Evolutionary conservation across 768 basidiomycete genomes (phyloP).

Genomic region (Daedalea quercina): DNA sequence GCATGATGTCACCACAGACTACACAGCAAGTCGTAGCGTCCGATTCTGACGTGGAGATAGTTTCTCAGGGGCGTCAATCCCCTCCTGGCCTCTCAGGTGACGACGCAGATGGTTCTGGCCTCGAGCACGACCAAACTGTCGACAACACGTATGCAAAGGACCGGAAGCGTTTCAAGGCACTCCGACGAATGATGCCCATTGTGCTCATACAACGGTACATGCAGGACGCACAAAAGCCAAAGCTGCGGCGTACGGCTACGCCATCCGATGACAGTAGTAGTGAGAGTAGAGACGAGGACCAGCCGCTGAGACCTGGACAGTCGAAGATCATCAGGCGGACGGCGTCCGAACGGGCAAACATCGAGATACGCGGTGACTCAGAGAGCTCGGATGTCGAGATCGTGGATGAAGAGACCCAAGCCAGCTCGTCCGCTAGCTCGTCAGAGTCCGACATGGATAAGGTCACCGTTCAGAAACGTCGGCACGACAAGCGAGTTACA

Average conservation of each 20-base stretch:
- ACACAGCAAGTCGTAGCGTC: conserved; percentile 13
- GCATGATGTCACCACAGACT: background rate
- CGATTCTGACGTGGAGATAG: conserved; percentile 18
- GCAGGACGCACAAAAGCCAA: conserved; percentile 7
- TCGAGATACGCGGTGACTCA: conserved; percentile 52
- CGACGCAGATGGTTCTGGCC: conserved; percentile 4
- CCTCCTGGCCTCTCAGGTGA: background rate
- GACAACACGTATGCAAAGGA: conserved; percentile 17
- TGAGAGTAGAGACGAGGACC: conserved; percentile 22
- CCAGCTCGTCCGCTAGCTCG: background rate
- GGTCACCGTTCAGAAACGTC: conserved; percentile 4
- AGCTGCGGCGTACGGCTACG: background rate
- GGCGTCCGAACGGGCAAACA: conserved; percentile 17
- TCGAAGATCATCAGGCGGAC: conserved; percentile 34
- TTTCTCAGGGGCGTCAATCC: background rate
- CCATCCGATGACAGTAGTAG: conserved; percentile 6
- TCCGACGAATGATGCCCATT: conserved; percentile 48
- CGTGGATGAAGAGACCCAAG: background rate
- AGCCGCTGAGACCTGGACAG: conserved; percentile 44
- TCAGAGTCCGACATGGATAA: background rate
- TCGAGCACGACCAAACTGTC: background rate
- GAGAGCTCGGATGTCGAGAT: conserved; percentile 44
- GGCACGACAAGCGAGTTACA: background rate
- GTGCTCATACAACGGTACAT: conserved; percentile 39
- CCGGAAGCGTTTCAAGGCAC: conserved; percentile 30